These are phyloP conservation scores for Kazachstania sp. DNA, from an alignment of 1,139 yeast genomes.

Conservation along the genomic window DNA sequence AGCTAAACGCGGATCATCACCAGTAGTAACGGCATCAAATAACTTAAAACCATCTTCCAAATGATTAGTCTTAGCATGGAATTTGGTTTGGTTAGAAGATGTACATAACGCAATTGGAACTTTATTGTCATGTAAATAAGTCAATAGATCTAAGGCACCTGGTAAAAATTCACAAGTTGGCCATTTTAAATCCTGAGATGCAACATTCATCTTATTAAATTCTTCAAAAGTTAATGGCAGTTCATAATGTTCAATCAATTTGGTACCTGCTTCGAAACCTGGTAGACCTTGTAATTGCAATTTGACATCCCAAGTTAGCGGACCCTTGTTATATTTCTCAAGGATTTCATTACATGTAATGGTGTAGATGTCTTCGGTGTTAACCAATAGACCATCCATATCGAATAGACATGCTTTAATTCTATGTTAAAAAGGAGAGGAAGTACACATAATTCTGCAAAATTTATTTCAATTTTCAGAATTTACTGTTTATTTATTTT, in stretches of 20 bases:
- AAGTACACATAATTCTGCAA: not conserved
- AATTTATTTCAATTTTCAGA: too few relatives aligned
- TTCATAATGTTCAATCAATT: constrained; percentile 57
- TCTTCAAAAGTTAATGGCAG: constrained; percentile 63
- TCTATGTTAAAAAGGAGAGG: not conserved
- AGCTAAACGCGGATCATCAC: constrained; percentile 79
- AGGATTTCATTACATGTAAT: constrained; percentile 60
- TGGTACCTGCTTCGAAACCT: constrained; percentile 60
- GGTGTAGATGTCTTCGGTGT: constrained; percentile 88
- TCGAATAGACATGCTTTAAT: constrained; percentile 86
- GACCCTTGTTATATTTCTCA: constrained; percentile 60
- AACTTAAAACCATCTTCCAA: constrained; percentile 50
- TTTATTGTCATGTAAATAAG: constrained; percentile 39
- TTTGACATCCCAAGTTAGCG: constrained; percentile 85
- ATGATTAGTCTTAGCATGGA: constrained; percentile 59
- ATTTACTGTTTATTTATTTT: not conserved
- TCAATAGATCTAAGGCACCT: constrained; percentile 68
- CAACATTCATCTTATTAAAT: constrained; percentile 42
- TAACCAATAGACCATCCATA: constrained; percentile 90
- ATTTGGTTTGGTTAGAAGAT: constrained; percentile 59
- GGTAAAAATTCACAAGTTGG: constrained; percentile 58
- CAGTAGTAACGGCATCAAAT: constrained; percentile 70
- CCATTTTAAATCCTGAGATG: constrained; percentile 57
- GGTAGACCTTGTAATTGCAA: constrained; percentile 84
- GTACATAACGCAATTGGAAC: constrained; percentile 92